Evolutionary conservation across 306 rosid species (phyloP), one percentile per base, ranked within the genome.

Genomic region (Carpinus viminea): DNA sequence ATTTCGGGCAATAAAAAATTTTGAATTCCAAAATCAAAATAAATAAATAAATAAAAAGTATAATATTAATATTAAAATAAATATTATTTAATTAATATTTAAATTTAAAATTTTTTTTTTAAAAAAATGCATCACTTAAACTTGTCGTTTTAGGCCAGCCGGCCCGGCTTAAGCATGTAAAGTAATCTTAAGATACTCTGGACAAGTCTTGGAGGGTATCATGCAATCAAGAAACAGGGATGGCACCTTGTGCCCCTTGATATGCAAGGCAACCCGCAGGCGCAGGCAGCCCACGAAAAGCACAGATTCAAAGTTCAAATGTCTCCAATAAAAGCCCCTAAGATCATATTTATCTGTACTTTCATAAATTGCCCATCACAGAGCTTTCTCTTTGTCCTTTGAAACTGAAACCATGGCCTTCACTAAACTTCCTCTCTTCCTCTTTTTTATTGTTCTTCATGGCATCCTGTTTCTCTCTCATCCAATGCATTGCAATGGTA

Each of bases 401-500:
- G 17, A 9, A n/a, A 16, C 47, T 50, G 43, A 60, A 46, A 28
- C 68, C 16, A 78, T 79, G 82, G 78, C 68, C 64, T 52, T 62
- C 68, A 20, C 47, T 36, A 79, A 79, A 6, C 36, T 52, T 51
- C 24, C 73, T 66, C 56, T 72, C 12, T 16, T 12, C 46, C 66
- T 72, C 28, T 62, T 43, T 72, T 15, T 73, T 55, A 68, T 79
- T 26, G 64, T 69, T 51, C 55, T 64, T 64, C 12, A 10, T 73
- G 73, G 71, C 24, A 28, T 79, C 31, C 54, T 70, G 12, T 56
- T 78, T 46, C 43, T 54, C 28, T 56, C 76, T 57, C 6, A 10
- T 78, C 75, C 68, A 20, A 69, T 55, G 13, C 55, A 26, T 11
- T 72, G 73, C 53, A 21, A 70, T 61, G 77, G 82, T 79, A 62